phyloP scores from a whole-genome alignment of 2,329 filamentous ascomycete species.

The Phyllosticta citribraziliensis region DNA sequence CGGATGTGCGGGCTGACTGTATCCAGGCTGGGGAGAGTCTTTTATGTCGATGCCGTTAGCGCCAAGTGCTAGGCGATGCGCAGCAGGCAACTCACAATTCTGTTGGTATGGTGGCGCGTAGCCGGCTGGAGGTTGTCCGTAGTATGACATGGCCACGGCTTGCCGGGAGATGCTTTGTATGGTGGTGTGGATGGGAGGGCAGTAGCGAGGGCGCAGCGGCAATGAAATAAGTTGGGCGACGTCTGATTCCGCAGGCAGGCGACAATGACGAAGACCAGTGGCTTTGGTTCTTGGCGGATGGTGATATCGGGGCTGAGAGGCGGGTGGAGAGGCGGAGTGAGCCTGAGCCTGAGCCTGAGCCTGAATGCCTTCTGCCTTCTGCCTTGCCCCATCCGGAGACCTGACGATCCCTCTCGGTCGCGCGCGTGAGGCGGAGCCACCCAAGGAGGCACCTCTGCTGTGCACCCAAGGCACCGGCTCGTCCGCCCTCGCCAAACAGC shows the following conservation, averaged over 20 bases:
- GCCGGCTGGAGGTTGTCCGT: slow-evolving; percentile 19
- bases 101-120: slow-evolving; percentile 19
- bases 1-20: slow-evolving; percentile 9
- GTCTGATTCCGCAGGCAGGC: background rate
- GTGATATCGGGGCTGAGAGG: background rate
- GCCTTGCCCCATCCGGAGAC: background rate
- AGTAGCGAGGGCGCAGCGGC: background rate
- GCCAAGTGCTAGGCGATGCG: slow-evolving; percentile 12
- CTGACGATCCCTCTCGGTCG: background rate
- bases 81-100: slow-evolving; percentile 20
- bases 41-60: slow-evolving; percentile 12
- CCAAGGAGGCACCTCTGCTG: too few species aligned
- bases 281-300: background rate
- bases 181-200: background rate
- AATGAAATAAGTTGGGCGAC: background rate
- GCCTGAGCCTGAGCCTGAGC: too few species aligned
- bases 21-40: slow-evolving; percentile 8
- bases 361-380: too few species aligned
- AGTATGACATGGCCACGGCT: slow-evolving; percentile 18
- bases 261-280: slow-evolving; percentile 2
- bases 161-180: background rate
- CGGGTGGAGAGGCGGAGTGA: background rate
- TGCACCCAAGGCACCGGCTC: background rate
- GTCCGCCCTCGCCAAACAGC: background rate
- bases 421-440: background rate